Conservation (phyloP, 257 asterid genomes). For the Solanum ossicruentum region DNA sequence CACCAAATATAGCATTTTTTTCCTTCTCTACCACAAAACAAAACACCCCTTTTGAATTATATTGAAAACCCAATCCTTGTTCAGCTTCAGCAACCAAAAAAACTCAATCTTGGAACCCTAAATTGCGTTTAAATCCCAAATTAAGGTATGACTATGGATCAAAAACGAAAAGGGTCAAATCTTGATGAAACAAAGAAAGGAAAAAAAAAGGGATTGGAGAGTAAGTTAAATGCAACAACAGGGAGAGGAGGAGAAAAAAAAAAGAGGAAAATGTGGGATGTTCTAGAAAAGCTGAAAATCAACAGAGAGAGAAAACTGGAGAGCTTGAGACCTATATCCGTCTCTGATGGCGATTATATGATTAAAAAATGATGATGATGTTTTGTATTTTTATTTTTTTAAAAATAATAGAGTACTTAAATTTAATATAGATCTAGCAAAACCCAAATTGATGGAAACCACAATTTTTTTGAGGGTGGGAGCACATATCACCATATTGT, state of each 20-base stretch:
- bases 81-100: neutral
- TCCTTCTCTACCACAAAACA: neutral
- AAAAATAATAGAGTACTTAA: neutral
- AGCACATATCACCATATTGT: neutral
- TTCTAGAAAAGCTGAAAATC: neutral
- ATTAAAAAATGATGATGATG: neutral
- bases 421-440: neutral
- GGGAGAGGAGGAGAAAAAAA: neutral
- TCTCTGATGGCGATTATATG: neutral
- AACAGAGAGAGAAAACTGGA: neutral
- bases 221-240: neutral
- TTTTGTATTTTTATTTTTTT: neutral
- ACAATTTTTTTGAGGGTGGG: neutral
- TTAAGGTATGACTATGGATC: neutral
- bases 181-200: neutral
- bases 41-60: neutral
- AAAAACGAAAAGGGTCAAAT: neutral
- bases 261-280: neutral
- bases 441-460: neutral
- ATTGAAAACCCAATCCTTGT: neutral
- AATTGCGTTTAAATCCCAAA: neutral
- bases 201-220: neutral
- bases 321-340: neutral
- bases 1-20: slow-evolving; percentile 47
- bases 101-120: neutral